These are phyloP conservation scores for Linnemannia zychae DNA, from an alignment of 192 early-diverging fungal species.

Conservation along the genomic window DNA sequence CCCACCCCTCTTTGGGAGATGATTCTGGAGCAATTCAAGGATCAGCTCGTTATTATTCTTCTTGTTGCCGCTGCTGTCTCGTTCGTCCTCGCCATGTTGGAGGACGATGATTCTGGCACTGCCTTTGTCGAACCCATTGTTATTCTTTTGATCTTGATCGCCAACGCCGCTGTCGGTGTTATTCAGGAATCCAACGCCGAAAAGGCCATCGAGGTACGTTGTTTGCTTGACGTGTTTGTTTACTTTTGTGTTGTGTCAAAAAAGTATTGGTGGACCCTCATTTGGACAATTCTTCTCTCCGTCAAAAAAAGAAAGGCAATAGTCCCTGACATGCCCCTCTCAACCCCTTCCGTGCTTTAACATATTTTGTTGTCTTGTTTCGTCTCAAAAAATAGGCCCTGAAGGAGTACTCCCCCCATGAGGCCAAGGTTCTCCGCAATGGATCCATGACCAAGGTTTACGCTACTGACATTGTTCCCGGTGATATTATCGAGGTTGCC, in stretches of 20 bases:
- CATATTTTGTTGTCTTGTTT: not conserved
- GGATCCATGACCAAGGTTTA: slow-evolving; percentile 75
- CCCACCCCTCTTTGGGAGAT: slow-evolving; percentile 93
- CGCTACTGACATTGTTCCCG: slow-evolving; percentile 91
- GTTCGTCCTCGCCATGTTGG: slow-evolving; percentile 92
- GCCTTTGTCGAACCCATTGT: slow-evolving; percentile 99
- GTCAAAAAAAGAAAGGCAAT: not conserved
- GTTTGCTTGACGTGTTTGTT: not conserved
- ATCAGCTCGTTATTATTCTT: slow-evolving; percentile 98
- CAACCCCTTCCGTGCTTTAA: not conserved
- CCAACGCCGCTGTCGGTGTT: slow-evolving; percentile 97
- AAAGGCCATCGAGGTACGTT: slow-evolving; percentile 91
- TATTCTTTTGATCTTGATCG: slow-evolving; percentile 97
- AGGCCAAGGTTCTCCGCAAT: slow-evolving; percentile 90
- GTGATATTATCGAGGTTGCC: slow-evolving; percentile 92
- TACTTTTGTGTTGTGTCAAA: not conserved
- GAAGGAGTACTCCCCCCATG: slow-evolving; percentile 96
- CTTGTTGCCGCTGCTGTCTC: slow-evolving; percentile 92
- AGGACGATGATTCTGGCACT: slow-evolving; percentile 80
- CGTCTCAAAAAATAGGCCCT: slow-evolving; percentile 71
- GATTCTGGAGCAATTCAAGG: slow-evolving; percentile 97
- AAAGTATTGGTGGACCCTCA: not conserved
- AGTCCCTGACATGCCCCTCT: not conserved
- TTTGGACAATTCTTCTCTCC: not conserved
- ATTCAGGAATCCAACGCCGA: slow-evolving; percentile 97